Evolutionary conservation across 1,284 basidiomycete species (phyloP), one percentile per base, ranked within the genome.

Genomic region (Tylopilus orsonianus): DNA sequence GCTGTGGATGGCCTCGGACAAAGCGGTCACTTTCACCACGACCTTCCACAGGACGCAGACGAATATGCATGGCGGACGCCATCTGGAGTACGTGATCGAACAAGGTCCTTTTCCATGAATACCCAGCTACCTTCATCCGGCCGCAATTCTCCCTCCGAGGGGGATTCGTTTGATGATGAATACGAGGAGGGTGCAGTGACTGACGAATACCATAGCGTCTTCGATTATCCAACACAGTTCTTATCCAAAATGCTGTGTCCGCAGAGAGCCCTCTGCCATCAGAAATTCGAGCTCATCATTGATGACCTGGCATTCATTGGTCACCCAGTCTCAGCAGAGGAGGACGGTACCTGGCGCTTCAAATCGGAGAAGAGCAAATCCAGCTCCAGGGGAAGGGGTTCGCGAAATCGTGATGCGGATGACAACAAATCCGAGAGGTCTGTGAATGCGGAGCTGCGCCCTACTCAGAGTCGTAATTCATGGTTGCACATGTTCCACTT

Each of bases 241-340:
- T 77, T 98, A 26, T 90, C 91, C 20, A 81, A 80, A 44, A 75
- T 97, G 52, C 76, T 98, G 7, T 89, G 87, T 51, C 93, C 94
- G 0, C 81, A 85, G 37, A 72, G 74, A 24, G 78, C 85, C 14
- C 81, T 94, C 64, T 97, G 93, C 62, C 93, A 98, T 68, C 91
- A 93, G 65, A 93, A 93, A 62, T 98, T 97, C 63, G 94, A 97
- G 66, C 79, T 99, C 23, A 70, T 90, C 37, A 86, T 97, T 18
- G 94, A 98, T 61, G 89, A 95, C 59, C 77, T 98, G n/a, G 90
- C 85, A 2, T 98, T 98, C 64, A 78, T 98, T 33, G 96, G 96
- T 0, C 95, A 98, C 67, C 96, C 96, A 0, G 93, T 98, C 2
- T 88, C 86, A 59, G 80, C 83, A 9, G 85, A 87, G 27, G 61